Base-by-base conservation (phyloP, 495 filamentous ascomycete species). In the Lentithecium fluviatile region DNA sequence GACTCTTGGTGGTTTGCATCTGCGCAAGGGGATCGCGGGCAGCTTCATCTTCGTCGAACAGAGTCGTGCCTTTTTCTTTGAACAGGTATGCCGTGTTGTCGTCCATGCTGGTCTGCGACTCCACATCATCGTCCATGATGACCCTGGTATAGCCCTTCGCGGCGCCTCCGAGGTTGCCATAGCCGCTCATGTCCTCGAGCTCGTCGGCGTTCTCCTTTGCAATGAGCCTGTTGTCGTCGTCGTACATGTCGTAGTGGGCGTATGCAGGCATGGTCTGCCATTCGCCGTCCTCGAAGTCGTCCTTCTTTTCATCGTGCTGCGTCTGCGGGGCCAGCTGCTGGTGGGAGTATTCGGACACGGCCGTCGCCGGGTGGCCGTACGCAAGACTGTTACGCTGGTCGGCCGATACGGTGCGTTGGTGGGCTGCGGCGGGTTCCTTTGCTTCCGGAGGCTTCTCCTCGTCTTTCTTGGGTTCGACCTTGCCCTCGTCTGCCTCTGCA, bases 1-100 rank as follows among this genome's bases (percentile, higher is more conserved):
- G 77, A 63, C 93, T 87, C 71, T 99, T 99, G 21, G 95, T 99
- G 26, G 95, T 90, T 74, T 97, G 88, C 71, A 99, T 85, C 73
- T 99, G 94, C 47, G 88, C 84, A 50, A 95, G 69, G 5, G 90
- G 82, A 76, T 97, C 94, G 46, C 92, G 54, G 8, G 83, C 63
- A 84, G 82, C 63, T 26, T 75, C 74, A 45, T 90, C 89, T 20
- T 95, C 91, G 24, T 88, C 88, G 24, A 88, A 76, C 51, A 77
- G 77, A 42, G 81, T 80, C 10, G 83, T 88, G 11, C 82, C 83
- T 45, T 64, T 67, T 42, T 83, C 82, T 70, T 89, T 92, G 75
- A 99, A 98, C 11, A 99, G 79, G 70, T 99, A 99, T 52, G 88
- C 85, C 1, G 95, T 97, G 69, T 97, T 93, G 50, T 99, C 94